Conservation (phyloP, 768 basidiomycete genomes). For the Paxillus involutus region DNA sequence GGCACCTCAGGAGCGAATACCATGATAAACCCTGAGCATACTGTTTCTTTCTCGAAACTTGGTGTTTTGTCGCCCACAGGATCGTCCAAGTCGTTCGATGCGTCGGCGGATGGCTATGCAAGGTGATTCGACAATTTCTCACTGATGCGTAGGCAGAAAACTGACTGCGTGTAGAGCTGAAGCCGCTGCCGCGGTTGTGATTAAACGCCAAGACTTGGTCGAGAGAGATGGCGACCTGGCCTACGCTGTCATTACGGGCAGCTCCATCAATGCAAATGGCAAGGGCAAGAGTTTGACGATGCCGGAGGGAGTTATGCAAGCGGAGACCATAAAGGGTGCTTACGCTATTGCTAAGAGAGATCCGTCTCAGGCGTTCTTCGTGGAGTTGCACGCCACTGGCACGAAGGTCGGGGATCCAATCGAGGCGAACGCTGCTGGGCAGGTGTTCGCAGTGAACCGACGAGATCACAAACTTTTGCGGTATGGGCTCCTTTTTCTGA, state of each 20-base stretch:
- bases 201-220: conserved; percentile 26
- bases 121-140: not conserved
- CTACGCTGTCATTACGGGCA: conserved; percentile 19
- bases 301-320: conserved; percentile 22
- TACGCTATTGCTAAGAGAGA: conserved; percentile 17
- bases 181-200: conserved; percentile 18
- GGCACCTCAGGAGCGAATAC: conserved; percentile 8
- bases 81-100: conserved; percentile 46
- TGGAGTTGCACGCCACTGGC: conserved; percentile 46
- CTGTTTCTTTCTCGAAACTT: conserved; percentile 5
- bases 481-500: not conserved
- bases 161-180: conserved; percentile 8
- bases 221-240: conserved; percentile 22
- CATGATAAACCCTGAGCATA: conserved; percentile 13
- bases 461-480: not conserved
- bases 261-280: conserved; percentile 23
- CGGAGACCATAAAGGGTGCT: conserved; percentile 20
- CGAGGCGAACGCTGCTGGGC: conserved; percentile 45
- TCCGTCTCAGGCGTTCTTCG: conserved; percentile 40
- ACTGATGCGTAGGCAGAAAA: not conserved
- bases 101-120: conserved; percentile 29
- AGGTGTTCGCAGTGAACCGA: conserved; percentile 16
- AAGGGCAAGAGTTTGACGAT: conserved; percentile 21
- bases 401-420: conserved; percentile 45
- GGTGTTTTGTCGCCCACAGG: conserved; percentile 36